These are phyloP conservation scores for Hericium erinaceus DNA, from an alignment of 768 basidiomycete species.

Conservation along the genomic window DNA sequence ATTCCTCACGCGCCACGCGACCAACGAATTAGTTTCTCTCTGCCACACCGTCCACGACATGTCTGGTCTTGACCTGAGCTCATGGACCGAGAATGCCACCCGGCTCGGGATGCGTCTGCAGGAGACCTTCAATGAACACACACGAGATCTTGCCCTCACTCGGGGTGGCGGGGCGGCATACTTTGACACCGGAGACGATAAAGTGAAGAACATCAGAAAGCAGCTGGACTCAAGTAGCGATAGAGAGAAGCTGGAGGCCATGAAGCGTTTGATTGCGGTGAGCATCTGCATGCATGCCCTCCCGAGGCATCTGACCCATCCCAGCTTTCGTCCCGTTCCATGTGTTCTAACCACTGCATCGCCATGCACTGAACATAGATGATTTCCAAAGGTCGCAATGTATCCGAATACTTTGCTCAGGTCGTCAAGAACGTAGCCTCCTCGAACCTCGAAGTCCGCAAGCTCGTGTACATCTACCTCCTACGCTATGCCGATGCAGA, in stretches of 20 bases:
- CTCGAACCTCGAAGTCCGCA: slow-evolving; percentile 85
- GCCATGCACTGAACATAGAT: slow-evolving; percentile 36
- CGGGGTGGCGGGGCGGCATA: slow-evolving; percentile 47
- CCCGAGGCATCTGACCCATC: not conserved
- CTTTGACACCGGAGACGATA: slow-evolving; percentile 70
- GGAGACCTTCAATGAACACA: slow-evolving; percentile 75
- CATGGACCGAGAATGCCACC: slow-evolving; percentile 74
- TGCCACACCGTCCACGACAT: slow-evolving; percentile 4
- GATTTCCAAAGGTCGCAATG: slow-evolving; percentile 86
- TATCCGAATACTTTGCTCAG: slow-evolving; percentile 89
- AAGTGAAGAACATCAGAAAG: slow-evolving; percentile 69
- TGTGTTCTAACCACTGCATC: not conserved
- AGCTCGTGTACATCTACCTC: slow-evolving; percentile 97
- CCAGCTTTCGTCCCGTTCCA: slow-evolving; percentile 1
- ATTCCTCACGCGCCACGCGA: not conserved
- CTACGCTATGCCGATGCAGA: slow-evolving; percentile 88
- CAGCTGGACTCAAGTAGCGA: slow-evolving; percentile 87
- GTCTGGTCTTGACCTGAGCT: slow-evolving; percentile 23
- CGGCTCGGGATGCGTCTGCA: slow-evolving; percentile 76
- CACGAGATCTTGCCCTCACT: slow-evolving; percentile 59
- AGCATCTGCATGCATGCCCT: slow-evolving; percentile 21
- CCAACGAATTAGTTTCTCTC: not conserved
- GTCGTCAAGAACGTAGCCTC: slow-evolving; percentile 97
- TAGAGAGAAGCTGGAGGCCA: slow-evolving; percentile 85
- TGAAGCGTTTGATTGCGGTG: slow-evolving; percentile 92